These are phyloP conservation scores for Sporothrix pseudoabietina DNA, from an alignment of 2,329 filamentous ascomycete species.

Conservation along the genomic window DNA sequence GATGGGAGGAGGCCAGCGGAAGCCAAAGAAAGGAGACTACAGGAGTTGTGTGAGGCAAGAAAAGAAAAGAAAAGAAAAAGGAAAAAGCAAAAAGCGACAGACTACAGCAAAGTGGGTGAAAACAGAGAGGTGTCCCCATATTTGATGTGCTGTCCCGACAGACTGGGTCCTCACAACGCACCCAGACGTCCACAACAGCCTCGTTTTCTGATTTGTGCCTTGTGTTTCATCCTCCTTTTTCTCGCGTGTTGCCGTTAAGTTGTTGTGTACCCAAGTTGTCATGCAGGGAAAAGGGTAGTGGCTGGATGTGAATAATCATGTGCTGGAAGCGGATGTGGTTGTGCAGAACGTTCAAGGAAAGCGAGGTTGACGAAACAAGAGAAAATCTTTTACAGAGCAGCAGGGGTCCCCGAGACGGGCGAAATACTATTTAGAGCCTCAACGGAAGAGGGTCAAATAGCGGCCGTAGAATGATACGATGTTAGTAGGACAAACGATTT, in stretches of 20 bases:
- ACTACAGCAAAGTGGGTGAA: background rate
- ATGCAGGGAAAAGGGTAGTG: background rate
- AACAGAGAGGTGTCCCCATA: background rate
- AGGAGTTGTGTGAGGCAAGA: background rate
- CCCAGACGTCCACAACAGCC: conserved; percentile 4
- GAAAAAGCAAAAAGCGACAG: background rate
- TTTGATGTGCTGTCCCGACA: conserved; percentile 29
- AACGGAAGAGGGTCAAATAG: background rate
- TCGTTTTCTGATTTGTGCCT: background rate
- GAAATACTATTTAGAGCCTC: background rate
- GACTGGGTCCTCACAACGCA: conserved; percentile 19
- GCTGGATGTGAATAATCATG: background rate
- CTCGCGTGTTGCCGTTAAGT: background rate
- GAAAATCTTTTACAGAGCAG: background rate
- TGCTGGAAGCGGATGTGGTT: background rate
- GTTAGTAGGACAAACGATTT: background rate
- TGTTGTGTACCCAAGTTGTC: background rate
- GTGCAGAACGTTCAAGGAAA: background rate
- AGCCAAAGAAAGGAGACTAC: background rate
- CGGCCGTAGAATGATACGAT: background rate
- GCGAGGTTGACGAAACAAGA: background rate
- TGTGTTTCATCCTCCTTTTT: background rate
- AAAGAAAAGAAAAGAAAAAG: background rate
- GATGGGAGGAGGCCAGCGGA: background rate
- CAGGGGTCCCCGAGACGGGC: background rate